These are phyloP conservation scores for Ogataea naganishii DNA, from an alignment of 805 yeast genomes.

Conservation along the genomic window DNA sequence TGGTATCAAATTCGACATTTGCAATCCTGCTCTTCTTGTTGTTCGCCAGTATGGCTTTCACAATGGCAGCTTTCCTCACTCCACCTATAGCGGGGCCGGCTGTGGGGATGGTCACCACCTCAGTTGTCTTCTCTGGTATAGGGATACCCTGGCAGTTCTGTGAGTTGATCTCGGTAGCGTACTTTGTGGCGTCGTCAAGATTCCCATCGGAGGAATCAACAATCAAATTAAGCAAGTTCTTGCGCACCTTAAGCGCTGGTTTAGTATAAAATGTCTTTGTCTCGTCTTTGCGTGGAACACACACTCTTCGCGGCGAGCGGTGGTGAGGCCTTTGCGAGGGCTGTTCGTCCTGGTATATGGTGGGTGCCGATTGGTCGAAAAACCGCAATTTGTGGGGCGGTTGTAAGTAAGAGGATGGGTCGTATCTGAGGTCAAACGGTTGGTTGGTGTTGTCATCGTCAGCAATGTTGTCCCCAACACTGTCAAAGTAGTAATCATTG, in stretches of 20 bases:
- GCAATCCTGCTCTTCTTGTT: conserved; percentile 1
- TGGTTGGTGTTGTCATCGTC: conserved; percentile 1
- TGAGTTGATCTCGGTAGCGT: conserved; percentile 62
- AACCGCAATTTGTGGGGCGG: too few relatives aligned
- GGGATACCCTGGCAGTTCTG: conserved; percentile 55
- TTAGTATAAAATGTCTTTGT: conserved; percentile 18
- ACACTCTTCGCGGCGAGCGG: conserved; percentile 33
- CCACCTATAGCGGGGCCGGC: conserved; percentile 23
- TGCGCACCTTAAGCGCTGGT: conserved; percentile 25
- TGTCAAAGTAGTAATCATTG: conserved; percentile 14
- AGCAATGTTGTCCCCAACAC: conserved; percentile 3
- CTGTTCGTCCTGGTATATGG: too few relatives aligned
- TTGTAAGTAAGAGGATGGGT: conserved; percentile 2
- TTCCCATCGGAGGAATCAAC: conserved; percentile 58
- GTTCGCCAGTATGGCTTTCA: conserved; percentile 23
- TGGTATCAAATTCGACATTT: too few relatives aligned
- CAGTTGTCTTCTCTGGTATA: conserved; percentile 47
- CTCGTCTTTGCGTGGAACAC: conserved; percentile 29
- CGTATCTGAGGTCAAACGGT: conserved; percentile 1
- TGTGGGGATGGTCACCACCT: conserved; percentile 51
- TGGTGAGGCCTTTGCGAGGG: too few relatives aligned
- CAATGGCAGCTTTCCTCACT: conserved; percentile 25
- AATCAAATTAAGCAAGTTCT: conserved; percentile 32
- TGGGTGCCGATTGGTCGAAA: too few relatives aligned
- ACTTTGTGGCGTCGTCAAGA: conserved; percentile 55